Base-by-base conservation (phyloP, 2,329 filamentous ascomycete genomes). In the Exophiala xenobiotica region DNA sequence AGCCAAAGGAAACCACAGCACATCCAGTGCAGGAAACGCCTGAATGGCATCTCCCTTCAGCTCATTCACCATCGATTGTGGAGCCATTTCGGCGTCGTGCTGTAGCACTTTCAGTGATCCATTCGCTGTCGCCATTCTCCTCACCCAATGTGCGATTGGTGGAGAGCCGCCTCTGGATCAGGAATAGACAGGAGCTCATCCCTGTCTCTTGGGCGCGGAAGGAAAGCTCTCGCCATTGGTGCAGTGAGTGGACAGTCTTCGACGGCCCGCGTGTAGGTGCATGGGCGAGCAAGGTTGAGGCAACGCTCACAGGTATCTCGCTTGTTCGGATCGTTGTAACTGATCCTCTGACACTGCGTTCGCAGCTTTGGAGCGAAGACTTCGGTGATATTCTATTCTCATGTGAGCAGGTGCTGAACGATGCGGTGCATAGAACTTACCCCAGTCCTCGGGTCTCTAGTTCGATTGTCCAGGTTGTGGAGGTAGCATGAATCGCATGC, bases 401-500 rank as follows among this genome's bases (percentile, higher is more conserved):
- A 29, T 8, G 26, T 29, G 8, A 29, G 26, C 26, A n/a, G 18
- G 40, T 18, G 12, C 18, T 22, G 20, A n/a, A 8, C 11, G 6
- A 24, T 2, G 6, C 9, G 16, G 19, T n/a, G n/a, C n/a, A 11
- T 12, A 1, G 9, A 5, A 11, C n/a, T n/a, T n/a, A 9, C 40
- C 27, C 27, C 24, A 19, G 22, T 23, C 40, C 12, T 43, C 22
- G 2, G 24, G n/a, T 14, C 7, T 14, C 16, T n/a, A 24, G 9
- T 26, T 20, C 40, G 40, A 6, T 23, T 8, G 6, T 4, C 22
- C 4, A 43, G 7, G 23, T 43, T 43, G 19, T 8, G 7, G 19
- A 43, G 23, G 22, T 43, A 27, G 19, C 40, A 43, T 6, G 40
- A 27, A 16, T 43, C 40, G 19, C 40, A 43, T 11, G 20, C 40